Evolutionary conservation across 305 asterid species (phyloP).

Genomic region (Solanum aculeatissimum): DNA sequence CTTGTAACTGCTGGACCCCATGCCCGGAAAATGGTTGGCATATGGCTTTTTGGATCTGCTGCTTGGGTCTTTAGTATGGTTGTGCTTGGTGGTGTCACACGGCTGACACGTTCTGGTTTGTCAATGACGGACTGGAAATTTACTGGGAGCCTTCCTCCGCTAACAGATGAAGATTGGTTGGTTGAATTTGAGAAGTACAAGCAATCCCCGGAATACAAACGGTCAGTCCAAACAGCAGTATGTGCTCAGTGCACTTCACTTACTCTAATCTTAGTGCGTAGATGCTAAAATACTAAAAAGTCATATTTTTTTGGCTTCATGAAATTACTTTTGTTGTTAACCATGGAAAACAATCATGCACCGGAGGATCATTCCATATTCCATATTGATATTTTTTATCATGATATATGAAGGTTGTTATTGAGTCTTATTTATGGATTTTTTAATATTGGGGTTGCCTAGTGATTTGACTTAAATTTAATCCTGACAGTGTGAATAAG

Average conservation of each 20-base stretch:
- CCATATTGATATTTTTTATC: background rate
- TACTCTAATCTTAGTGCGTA: background rate
- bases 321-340: background rate
- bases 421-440: background rate
- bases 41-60: conserved; percentile 82
- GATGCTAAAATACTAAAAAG: background rate
- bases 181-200: conserved; percentile 79
- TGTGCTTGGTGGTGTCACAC: conserved; percentile 80
- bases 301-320: background rate
- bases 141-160: conserved; percentile 70
- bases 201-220: conserved; percentile 73
- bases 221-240: conserved; percentile 34
- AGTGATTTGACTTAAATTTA: background rate
- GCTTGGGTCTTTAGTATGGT: conserved; percentile 96
- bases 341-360: background rate
- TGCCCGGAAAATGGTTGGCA: conserved; percentile 74
- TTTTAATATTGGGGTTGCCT: background rate
- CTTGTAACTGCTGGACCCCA: conserved; percentile 72
- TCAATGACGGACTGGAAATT: conserved; percentile 97
- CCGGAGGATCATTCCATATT: background rate
- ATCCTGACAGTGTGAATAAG: conserved; percentile 50
- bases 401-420: background rate
- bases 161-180: conserved; percentile 67
- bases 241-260: background rate
- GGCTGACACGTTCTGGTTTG: conserved; percentile 76